Evolutionary conservation across 2,329 filamentous ascomycete genomes (phyloP).

Genomic region (Penicillium decumbens): DNA sequence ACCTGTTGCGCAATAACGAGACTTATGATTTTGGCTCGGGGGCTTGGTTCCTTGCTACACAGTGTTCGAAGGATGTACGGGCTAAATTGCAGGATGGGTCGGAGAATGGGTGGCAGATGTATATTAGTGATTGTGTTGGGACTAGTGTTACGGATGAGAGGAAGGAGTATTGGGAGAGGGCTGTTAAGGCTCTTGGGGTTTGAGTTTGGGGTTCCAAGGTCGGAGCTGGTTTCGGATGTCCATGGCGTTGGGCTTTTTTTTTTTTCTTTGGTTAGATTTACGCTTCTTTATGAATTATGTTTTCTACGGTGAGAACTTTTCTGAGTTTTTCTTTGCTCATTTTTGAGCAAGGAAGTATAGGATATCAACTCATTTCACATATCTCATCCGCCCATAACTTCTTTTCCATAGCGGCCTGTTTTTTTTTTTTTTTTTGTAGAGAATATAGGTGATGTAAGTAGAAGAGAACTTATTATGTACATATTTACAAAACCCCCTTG

Average conservation of each 20-base stretch:
- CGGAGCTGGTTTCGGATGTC: slow-evolving; percentile 7
- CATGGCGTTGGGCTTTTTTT: neutral
- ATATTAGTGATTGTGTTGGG: slow-evolving; percentile 52
- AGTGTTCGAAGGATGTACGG: slow-evolving; percentile 49
- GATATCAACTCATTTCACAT: slow-evolving; percentile 2
- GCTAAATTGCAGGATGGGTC: slow-evolving; percentile 45
- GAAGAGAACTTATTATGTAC: no score
- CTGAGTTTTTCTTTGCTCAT: neutral
- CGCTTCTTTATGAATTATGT: neutral
- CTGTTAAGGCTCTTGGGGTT: slow-evolving; percentile 41
- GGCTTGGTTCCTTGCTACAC: slow-evolving; percentile 57
- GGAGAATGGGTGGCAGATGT: slow-evolving; percentile 49
- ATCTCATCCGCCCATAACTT: neutral
- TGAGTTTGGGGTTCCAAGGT: neutral
- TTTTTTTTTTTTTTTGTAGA: no score
- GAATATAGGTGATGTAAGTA: no score
- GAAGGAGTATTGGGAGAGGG: slow-evolving; percentile 48
- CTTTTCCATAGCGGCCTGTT: neutral
- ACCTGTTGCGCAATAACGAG: slow-evolving; percentile 47
- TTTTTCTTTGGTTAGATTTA: neutral
- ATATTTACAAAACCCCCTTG: slow-evolving; percentile 71
- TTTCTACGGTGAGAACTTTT: neutral
- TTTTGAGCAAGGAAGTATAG: no score
- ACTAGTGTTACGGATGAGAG: slow-evolving; percentile 47
- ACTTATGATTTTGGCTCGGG: slow-evolving; percentile 55